Percentiles rank a stretch among this genome's conserved stretches.
Evolutionary conservation across 78 protist species (phyloP).

Genomic region (Dictyostelium discoideum): DNA sequence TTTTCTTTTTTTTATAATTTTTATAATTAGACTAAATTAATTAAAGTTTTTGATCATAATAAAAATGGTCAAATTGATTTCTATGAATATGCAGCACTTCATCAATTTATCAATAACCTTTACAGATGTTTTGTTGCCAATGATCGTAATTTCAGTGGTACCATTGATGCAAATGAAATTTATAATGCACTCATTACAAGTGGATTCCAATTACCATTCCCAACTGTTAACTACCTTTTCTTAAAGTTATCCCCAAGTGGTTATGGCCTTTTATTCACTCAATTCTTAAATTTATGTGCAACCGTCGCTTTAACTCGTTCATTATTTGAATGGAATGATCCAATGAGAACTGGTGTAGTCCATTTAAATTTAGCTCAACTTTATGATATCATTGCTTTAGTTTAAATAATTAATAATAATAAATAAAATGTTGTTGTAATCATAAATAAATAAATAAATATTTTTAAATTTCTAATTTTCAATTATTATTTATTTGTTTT

Average conservation of each 20-base stretch:
- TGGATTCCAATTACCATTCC: conserved; percentile 45
- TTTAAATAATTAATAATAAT: not conserved
- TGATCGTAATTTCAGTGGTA: conserved; percentile 67
- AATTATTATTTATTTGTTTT: not conserved
- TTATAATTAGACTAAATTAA: conserved; percentile 17
- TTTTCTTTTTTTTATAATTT: not conserved
- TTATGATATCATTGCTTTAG: conserved; percentile 26
- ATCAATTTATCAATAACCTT: conserved; percentile 28
- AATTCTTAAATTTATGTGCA: conserved; percentile 50
- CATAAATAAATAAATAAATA: not conserved
- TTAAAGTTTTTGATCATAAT: conserved; percentile 48
- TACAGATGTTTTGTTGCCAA: conserved; percentile 55
- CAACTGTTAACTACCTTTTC: conserved; percentile 26
- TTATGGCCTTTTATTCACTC: conserved; percentile 30
- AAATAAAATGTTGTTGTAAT: not conserved
- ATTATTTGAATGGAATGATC: conserved; percentile 70
- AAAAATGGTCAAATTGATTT: conserved; percentile 63
- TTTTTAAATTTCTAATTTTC: too few species aligned
- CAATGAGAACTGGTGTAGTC: conserved; percentile 65
- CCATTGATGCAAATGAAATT: conserved; percentile 57
- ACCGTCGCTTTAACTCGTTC: conserved; percentile 37
- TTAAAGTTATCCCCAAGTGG: conserved; percentile 54
- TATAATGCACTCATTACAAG: conserved; percentile 13
- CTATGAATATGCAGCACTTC: conserved; percentile 73
- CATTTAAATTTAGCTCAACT: conserved; percentile 27